Evolutionary conservation across 2,329 filamentous ascomycete species (phyloP), one percentile per base, ranked within the genome.

Genomic region (Aspergillus alliaceus): DNA sequence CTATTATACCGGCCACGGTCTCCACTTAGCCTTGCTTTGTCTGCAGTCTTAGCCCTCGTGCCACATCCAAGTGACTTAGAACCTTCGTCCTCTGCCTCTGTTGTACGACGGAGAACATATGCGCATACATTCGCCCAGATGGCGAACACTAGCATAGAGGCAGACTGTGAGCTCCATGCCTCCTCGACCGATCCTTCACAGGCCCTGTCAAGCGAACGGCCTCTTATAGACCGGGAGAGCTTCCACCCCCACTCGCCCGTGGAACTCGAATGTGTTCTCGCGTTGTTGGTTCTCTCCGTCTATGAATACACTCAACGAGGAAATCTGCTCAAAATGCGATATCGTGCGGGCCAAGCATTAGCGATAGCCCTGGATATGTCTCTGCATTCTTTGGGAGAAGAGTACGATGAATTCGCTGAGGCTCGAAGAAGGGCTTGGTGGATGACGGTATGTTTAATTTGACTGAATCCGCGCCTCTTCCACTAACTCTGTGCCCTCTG

Each of bases 301-400:
- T 79, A 79, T 54, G 77, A 79, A 58, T 79, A 79, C 60, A 67
- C 72, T 3, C 77, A 79, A 57, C 69, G 77, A 25, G 77, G 77
- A 4, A 79, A 79, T 55, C 63, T 79, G 20, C 64, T 73, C 7
- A 79, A 79, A 58, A 79, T 79, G 77, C 73, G 76, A 32, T 75
- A 76, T 58, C 74, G 77, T 52, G 75, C 77, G 4, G 69, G 76
- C 8, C 75, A 79, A 60, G 77, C 77, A 7, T 69, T 78, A 59
- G 69, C 75, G 4, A 68, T 76, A 57, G 76, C 77, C 15, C 67
- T 77, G 64, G 74, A 77, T n/a, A 74, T 77, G 63, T 74, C 70
- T 35, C 66, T 79, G 25, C 76, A 79, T 67, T 61, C 69, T 2
- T 64, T 72, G 22, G 62, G 66, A 3, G 67, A 65, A 12, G 68